Percentiles rank a stretch among this genome's conserved stretches.
Conservation (phyloP, 2,329 filamentous ascomycete species). For the Aspergillus versicolor region DNA sequence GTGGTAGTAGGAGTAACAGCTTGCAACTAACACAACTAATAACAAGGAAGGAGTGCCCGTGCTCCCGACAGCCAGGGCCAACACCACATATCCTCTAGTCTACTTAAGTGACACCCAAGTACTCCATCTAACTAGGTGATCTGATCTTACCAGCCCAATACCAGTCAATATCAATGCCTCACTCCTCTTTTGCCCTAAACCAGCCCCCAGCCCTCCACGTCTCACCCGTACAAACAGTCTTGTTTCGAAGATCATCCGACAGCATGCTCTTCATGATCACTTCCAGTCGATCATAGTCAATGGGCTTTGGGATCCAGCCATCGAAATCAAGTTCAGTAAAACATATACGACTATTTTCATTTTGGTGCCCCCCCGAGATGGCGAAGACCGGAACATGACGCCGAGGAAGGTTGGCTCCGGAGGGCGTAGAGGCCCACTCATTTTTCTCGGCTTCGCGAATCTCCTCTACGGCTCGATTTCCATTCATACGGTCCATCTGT, state of each 20-base stretch:
- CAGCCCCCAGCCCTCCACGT: slow-evolving; percentile 85
- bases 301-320: slow-evolving; percentile 85
- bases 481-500: slow-evolving; percentile 91
- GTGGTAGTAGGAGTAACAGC: too few species aligned
- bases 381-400: slow-evolving; percentile 74
- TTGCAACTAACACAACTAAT: too few species aligned
- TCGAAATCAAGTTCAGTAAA: slow-evolving; percentile 82
- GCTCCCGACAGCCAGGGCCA: too few species aligned
- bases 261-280: slow-evolving; percentile 68
- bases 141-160: background rate
- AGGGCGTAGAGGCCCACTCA: slow-evolving; percentile 30
- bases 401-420: background rate
- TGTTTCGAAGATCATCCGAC: slow-evolving; percentile 56
- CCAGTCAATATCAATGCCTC: background rate
- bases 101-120: background rate
- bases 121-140: background rate
- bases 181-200: slow-evolving; percentile 51
- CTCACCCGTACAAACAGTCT: slow-evolving; percentile 68
- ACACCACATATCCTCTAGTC: too few species aligned
- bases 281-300: slow-evolving; percentile 73
- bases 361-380: slow-evolving; percentile 68
- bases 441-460: slow-evolving; percentile 67
- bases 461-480: slow-evolving; percentile 76
- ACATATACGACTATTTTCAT: slow-evolving; percentile 65
- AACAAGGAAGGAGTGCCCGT: too few species aligned